These are phyloP conservation scores for Teratosphaeria nubilosa DNA, from an alignment of 2,329 filamentous ascomycete genomes.

Conservation along the genomic window DNA sequence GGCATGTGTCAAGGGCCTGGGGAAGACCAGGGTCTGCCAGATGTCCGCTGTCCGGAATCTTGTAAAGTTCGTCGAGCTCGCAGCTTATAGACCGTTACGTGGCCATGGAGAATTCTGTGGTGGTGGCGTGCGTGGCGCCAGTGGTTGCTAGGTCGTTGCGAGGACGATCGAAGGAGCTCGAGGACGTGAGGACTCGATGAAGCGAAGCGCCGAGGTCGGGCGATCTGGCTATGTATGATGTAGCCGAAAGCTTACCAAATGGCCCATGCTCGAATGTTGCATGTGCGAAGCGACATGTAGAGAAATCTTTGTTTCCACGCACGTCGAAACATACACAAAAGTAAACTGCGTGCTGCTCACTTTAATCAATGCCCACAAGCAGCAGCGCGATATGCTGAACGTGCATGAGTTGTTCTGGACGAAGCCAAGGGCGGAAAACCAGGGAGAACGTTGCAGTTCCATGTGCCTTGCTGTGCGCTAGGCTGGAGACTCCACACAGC, in stretches of 20 bases:
- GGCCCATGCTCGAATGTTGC: not conserved
- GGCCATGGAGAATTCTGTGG: not conserved
- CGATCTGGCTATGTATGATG: not conserved
- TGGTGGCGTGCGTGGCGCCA: not conserved
- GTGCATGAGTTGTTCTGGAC: not conserved
- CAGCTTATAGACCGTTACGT: not conserved
- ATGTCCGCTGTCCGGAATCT: not conserved
- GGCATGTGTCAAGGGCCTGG: not conserved
- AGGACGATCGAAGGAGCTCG: not conserved
- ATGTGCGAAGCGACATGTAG: not conserved
- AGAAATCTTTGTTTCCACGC: not conserved
- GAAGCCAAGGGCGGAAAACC: not conserved
- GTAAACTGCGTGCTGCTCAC: not conserved
- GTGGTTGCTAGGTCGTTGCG: not conserved
- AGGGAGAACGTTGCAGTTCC: not conserved
- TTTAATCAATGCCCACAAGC: not conserved
- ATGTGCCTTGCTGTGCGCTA: not conserved
- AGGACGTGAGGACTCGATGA: not conserved
- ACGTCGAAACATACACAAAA: not conserved
- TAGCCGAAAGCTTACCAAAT: not conserved
- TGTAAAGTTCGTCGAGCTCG: not conserved
- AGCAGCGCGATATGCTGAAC: not conserved
- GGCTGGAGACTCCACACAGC: constrained; percentile 7
- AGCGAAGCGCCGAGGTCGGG: not conserved
- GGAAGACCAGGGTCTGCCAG: constrained; percentile 1